phyloP scores from a whole-genome alignment of 2,329 filamentous ascomycete species.

The Neofusicoccum laricinum region DNA sequence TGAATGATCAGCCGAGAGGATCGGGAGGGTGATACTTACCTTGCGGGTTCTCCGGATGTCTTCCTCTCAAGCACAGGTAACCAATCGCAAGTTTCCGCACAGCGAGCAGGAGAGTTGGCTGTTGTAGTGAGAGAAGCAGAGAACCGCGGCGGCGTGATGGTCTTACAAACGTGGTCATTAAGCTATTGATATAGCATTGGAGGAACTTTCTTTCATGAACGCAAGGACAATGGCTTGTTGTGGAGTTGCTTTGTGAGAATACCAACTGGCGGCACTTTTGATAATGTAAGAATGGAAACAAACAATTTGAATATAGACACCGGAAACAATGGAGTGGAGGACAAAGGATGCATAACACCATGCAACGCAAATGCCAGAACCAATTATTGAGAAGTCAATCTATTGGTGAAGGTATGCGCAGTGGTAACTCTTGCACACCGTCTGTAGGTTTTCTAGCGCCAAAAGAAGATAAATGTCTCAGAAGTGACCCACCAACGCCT shows the following conservation, averaged over 20 bases:
- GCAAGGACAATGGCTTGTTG: neutral
- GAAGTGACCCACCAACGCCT: constrained; percentile 15
- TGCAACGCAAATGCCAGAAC: too few species aligned
- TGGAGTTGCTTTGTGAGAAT: neutral
- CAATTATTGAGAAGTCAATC: neutral
- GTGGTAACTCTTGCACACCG: neutral
- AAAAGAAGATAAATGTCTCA: neutral
- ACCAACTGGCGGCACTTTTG: neutral
- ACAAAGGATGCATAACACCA: neutral
- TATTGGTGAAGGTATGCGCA: neutral
- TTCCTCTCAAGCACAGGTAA: neutral
- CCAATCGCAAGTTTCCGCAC: neutral
- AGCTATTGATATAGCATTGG: neutral
- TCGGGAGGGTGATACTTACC: neutral
- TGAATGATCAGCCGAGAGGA: too few species aligned
- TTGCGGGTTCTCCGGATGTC: neutral
- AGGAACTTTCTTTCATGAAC: neutral
- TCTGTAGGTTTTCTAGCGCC: neutral
- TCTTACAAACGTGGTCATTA: neutral
- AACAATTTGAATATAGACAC: neutral
- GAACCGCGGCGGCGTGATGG: neutral
- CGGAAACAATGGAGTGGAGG: neutral
- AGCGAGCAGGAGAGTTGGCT: neutral
- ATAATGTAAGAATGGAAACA: neutral
- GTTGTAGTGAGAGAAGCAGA: neutral